Percentiles rank a stretch among this genome's conserved stretches.
These are phyloP conservation scores for Fennellomyces sp. DNA, from an alignment of 371 early-diverging fungal species.

Conservation along the genomic window DNA sequence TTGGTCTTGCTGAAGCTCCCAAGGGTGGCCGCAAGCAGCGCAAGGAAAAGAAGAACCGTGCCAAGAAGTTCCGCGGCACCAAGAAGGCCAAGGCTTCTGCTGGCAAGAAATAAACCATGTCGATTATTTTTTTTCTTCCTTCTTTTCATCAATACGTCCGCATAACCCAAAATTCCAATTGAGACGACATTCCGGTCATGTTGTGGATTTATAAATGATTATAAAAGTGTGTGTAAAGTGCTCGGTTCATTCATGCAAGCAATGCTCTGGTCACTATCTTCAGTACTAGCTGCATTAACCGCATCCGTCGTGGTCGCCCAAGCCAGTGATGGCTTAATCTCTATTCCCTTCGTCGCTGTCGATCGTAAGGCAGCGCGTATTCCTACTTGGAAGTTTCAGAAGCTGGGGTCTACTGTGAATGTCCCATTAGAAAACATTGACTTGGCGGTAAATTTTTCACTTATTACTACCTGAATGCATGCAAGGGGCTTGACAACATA, in stretches of 20 bases:
- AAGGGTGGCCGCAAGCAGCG: conserved; percentile 96
- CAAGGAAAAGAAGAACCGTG: conserved; percentile 99
- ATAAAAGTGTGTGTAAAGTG: not conserved
- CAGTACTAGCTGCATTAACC: not conserved
- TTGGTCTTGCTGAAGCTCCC: conserved; percentile 77
- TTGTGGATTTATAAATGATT: not conserved
- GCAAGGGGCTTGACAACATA: no score
- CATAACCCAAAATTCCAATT: conserved; percentile 5
- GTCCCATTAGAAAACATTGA: conserved; percentile 21
- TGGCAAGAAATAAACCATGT: conserved; percentile 38
- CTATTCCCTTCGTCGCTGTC: conserved; percentile 14
- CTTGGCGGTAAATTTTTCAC: conserved; percentile 16
- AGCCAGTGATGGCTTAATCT: conserved; percentile 8
- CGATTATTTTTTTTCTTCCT: not conserved
- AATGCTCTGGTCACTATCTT: not conserved
- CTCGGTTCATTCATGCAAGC: not conserved
- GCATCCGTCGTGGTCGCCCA: not conserved
- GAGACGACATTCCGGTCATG: conserved; percentile 4
- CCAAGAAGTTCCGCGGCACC: conserved; percentile 98
- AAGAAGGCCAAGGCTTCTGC: conserved; percentile 88
- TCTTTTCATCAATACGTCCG: not conserved
- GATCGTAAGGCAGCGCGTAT: conserved; percentile 16
- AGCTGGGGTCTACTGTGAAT: conserved; percentile 5
- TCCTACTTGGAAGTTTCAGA: conserved; percentile 5
- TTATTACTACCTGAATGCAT: not conserved